phyloP scores from a whole-genome alignment of 768 basidiomycete genomes.

The Leccinum imitatum region DNA sequence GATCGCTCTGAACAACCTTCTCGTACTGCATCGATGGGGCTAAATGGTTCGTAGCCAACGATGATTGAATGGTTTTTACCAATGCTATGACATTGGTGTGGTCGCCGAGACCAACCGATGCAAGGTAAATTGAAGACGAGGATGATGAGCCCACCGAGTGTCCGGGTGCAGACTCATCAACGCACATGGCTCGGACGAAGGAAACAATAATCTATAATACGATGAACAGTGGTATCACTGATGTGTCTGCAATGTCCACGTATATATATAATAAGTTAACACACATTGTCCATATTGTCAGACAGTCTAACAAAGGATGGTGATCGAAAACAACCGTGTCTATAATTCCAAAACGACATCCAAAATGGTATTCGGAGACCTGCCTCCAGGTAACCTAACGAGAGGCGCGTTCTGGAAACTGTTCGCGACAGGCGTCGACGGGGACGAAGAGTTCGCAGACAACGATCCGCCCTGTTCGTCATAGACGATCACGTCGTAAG shows the following conservation, averaged over 20 bases:
- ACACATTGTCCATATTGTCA: constrained; percentile 6
- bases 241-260: constrained; percentile 8
- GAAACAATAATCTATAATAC: constrained; percentile 47
- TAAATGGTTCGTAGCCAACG: constrained; percentile 31
- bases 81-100: constrained; percentile 49
- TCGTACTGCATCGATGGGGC: background rate
- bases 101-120: constrained; percentile 33
- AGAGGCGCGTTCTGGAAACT: constrained; percentile 5
- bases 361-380: background rate
- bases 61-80: constrained; percentile 50
- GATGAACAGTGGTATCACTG: constrained; percentile 85
- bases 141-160: background rate
- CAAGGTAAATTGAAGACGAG: constrained; percentile 34
- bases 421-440: constrained; percentile 3
- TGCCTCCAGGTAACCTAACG: constrained; percentile 39
- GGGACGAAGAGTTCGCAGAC: constrained; percentile 19
- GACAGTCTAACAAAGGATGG: background rate
- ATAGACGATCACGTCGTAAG: constrained; percentile 57
- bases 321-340: background rate
- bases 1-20: background rate
- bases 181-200: background rate
- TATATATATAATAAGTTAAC: constrained; percentile 7
- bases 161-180: constrained; percentile 48
- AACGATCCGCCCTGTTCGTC: constrained; percentile 57
- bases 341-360: constrained; percentile 1